Percentiles rank a stretch among this genome's conserved stretches.
Conservation (phyloP, 2,329 filamentous ascomycete genomes). For the Monilinia laxa region DNA sequence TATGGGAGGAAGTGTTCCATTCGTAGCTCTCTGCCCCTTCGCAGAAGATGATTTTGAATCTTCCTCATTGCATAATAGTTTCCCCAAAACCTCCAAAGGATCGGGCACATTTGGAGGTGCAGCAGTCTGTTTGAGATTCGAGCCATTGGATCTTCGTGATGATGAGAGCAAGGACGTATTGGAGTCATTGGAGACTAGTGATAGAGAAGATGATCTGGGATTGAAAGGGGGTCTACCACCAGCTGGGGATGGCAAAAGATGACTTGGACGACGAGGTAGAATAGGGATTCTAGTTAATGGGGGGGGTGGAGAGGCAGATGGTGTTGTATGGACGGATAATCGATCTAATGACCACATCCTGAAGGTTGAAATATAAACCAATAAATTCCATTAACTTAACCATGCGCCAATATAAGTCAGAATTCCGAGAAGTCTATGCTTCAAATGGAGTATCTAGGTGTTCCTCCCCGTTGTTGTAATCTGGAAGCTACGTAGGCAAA, state of each 20-base stretch:
- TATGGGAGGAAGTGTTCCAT: slow-evolving; percentile 30
- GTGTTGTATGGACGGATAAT: slow-evolving; percentile 67
- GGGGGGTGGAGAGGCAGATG: slow-evolving; percentile 56
- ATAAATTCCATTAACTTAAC: not conserved
- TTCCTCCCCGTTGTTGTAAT: slow-evolving; percentile 1
- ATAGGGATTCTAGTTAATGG: slow-evolving; percentile 64
- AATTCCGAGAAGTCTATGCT: not conserved
- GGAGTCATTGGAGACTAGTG: slow-evolving; percentile 75
- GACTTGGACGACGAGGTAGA: slow-evolving; percentile 64
- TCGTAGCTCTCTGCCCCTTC: not conserved
- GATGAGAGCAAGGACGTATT: slow-evolving; percentile 70
- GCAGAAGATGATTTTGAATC: slow-evolving; percentile 26
- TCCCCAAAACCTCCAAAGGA: slow-evolving; percentile 67
- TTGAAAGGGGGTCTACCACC: slow-evolving; percentile 66
- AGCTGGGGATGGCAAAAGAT: slow-evolving; percentile 66
- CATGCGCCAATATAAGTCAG: not conserved
- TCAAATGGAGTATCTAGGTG: not conserved
- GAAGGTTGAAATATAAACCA: not conserved
- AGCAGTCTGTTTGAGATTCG: slow-evolving; percentile 60
- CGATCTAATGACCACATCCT: slow-evolving; percentile 83
- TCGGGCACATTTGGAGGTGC: slow-evolving; percentile 57
- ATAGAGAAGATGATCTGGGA: slow-evolving; percentile 74
- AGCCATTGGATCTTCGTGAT: slow-evolving; percentile 64
- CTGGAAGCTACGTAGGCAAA: not conserved
- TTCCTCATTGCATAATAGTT: slow-evolving; percentile 37